Conservation (phyloP, 2,329 filamentous ascomycete genomes). For the Aureobasidium vineae region DNA sequence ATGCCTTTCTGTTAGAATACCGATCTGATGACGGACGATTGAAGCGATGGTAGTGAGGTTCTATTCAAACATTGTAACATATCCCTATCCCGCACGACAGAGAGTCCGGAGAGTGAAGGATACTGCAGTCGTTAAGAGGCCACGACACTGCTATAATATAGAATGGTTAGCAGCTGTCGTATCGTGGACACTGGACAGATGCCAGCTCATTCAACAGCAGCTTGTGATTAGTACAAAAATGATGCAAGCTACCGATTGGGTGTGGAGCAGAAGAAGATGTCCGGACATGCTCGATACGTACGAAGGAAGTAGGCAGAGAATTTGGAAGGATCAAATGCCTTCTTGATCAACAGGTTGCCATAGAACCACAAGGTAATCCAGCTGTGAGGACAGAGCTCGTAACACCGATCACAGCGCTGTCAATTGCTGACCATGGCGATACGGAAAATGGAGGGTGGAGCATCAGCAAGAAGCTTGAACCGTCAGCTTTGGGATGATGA, state of each 20-base stretch:
- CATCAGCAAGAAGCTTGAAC: constrained; percentile 1
- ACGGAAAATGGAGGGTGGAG: not conserved
- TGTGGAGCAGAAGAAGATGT: not conserved
- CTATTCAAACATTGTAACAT: constrained; percentile 32
- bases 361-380: not conserved
- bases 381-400: not conserved
- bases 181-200: constrained; percentile 36
- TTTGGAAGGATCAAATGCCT: constrained; percentile 14
- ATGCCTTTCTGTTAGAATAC: constrained; percentile 27
- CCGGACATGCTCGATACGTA: constrained; percentile 8
- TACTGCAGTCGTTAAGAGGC: constrained; percentile 33
- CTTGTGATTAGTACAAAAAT: constrained; percentile 17
- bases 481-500: constrained; percentile 1
- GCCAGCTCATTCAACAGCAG: constrained; percentile 36
- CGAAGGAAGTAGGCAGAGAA: not conserved
- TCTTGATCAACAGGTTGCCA: constrained; percentile 7
- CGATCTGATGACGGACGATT: constrained; percentile 26
- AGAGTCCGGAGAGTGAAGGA: constrained; percentile 27
- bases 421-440: constrained; percentile 16
- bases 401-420: not conserved
- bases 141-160: constrained; percentile 38
- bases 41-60: constrained; percentile 17
- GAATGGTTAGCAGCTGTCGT: constrained; percentile 35
- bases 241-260: constrained; percentile 25
- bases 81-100: constrained; percentile 29